These are phyloP conservation scores for Trichosporon inkin DNA, from an alignment of 1,284 basidiomycete species.

Conservation along the genomic window DNA sequence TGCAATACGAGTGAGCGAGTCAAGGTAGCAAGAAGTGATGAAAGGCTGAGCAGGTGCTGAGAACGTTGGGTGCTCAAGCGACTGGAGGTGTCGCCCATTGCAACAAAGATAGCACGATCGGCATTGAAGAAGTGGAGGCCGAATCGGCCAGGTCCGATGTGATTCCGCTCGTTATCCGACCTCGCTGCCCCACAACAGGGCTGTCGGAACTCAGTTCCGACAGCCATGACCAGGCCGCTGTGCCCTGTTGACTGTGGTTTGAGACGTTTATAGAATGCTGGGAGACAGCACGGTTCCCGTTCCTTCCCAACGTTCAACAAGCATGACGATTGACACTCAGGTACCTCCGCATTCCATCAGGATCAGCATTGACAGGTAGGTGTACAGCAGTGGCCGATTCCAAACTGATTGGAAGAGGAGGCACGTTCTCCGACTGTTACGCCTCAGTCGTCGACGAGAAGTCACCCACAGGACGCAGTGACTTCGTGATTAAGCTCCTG, in stretches of 20 bases:
- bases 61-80: too few relatives aligned
- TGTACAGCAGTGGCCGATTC: too few relatives aligned
- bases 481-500: constrained; percentile 58
- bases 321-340: constrained; percentile 22
- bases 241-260: too few relatives aligned
- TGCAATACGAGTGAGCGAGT: background rate
- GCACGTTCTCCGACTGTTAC: constrained; percentile 49
- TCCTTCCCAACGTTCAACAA: background rate
- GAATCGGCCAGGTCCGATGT: background rate
- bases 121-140: too few relatives aligned
- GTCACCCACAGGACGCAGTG: constrained; percentile 19
- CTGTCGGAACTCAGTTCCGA: background rate
- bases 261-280: background rate
- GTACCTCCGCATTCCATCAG: constrained; percentile 44
- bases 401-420: constrained; percentile 25
- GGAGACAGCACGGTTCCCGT: background rate
- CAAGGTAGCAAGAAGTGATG: background rate
- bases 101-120: too few relatives aligned
- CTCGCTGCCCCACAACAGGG: background rate
- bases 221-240: background rate
- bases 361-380: constrained; percentile 36
- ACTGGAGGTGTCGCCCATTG: too few relatives aligned
- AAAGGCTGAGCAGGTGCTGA: too few relatives aligned
- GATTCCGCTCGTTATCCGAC: background rate
- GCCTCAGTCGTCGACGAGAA: constrained; percentile 27